Evolutionary conservation across 441 rosid species (phyloP).

Genomic region (Eruca vesicaria): DNA sequence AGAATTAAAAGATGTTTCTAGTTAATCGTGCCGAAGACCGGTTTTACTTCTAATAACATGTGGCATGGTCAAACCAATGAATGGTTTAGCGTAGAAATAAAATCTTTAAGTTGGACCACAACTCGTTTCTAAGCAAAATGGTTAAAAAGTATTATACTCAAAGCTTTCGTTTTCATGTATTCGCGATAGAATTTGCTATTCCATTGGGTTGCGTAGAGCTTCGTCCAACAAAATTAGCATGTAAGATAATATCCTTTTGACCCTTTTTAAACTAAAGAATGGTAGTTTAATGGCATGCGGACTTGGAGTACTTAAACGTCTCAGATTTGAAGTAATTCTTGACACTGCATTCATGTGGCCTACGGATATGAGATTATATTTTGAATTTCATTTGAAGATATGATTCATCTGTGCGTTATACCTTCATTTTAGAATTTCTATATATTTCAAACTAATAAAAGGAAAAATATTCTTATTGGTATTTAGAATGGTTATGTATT

Average conservation of each 20-base stretch:
- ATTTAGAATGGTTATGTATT: too few relatives aligned
- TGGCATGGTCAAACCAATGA: slow-evolving; percentile 13
- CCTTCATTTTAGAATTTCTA: too few relatives aligned
- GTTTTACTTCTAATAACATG: neutral
- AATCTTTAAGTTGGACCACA: slow-evolving; percentile 17
- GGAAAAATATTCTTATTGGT: too few relatives aligned
- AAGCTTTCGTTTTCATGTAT: slow-evolving; percentile 23
- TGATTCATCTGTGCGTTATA: too few relatives aligned
- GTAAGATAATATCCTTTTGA: neutral
- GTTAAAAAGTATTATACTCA: slow-evolving; percentile 14
- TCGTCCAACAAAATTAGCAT: slow-evolving; percentile 18
- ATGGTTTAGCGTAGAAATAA: slow-evolving; percentile 4
- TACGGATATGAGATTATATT: too few relatives aligned
- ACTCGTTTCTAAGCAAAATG: slow-evolving; percentile 15
- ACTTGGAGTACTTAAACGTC: too few relatives aligned
- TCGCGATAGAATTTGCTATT: slow-evolving; percentile 18
- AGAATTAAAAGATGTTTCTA: neutral
- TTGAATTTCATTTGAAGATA: too few relatives aligned
- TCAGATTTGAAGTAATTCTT: too few relatives aligned
- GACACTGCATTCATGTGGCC: too few relatives aligned
- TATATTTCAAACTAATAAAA: too few relatives aligned
- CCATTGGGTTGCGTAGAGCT: slow-evolving; percentile 16
- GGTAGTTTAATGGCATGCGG: too few relatives aligned
- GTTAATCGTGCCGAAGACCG: neutral
- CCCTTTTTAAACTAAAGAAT: too few relatives aligned